Conservation (phyloP, 192 early-diverging fungal genomes). For the Coemansia asiatica region DNA sequence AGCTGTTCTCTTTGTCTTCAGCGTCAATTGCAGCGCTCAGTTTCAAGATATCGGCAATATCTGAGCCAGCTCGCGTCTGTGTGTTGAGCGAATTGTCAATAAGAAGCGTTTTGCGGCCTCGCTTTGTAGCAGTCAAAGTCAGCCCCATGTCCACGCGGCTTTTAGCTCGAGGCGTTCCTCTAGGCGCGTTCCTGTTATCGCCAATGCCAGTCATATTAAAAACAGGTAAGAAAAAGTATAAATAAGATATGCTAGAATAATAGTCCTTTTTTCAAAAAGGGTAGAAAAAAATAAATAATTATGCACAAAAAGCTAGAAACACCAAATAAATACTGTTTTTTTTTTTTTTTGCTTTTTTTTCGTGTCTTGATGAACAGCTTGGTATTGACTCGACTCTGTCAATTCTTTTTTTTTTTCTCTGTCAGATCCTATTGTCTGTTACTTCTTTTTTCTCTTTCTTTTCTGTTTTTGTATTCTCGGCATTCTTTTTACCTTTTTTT, state of each 20-base stretch:
- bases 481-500: neutral
- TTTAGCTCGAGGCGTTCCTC: slow-evolving; percentile 13
- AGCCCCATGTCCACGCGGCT: slow-evolving; percentile 48
- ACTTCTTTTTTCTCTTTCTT: neutral
- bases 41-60: slow-evolving; percentile 40
- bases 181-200: slow-evolving; percentile 20
- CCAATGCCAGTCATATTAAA: slow-evolving; percentile 6
- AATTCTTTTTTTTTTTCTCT: too few species aligned
- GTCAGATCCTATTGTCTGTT: neutral
- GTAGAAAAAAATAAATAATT: slow-evolving; percentile 2
- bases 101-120: slow-evolving; percentile 37
- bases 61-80: slow-evolving; percentile 21
- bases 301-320: neutral
- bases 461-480: neutral
- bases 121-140: slow-evolving; percentile 35
- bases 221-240: neutral
- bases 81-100: slow-evolving; percentile 29
- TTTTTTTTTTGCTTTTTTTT: neutral
- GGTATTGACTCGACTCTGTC: too few species aligned
- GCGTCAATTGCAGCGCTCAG: slow-evolving; percentile 38
- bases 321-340: neutral
- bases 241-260: slow-evolving; percentile 3
- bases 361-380: neutral
- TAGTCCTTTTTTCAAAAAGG: neutral
- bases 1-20: slow-evolving; percentile 55